Evolutionary conservation across 179 eudicot genomes (phyloP).

Genomic region (Drosera spatulata): DNA sequence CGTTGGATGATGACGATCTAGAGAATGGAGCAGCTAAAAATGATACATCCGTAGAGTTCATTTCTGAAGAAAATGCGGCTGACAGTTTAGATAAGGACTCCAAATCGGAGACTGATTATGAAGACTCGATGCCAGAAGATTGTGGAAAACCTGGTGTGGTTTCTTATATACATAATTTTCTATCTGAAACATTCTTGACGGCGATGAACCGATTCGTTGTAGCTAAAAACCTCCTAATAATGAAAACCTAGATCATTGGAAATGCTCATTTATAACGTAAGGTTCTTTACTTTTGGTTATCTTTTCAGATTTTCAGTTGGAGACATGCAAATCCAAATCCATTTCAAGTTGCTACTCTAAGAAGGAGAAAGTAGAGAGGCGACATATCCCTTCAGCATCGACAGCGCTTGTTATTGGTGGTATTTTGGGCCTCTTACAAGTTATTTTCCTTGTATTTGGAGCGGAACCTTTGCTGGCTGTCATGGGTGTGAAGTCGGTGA

Average conservation of each 20-base stretch:
- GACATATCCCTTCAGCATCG: slow-evolving; percentile 86
- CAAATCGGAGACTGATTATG: slow-evolving; percentile 5
- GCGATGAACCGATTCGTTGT: too few relatives aligned
- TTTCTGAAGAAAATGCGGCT: slow-evolving; percentile 17
- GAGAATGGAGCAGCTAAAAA: slow-evolving; percentile 13
- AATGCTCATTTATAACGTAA: too few relatives aligned
- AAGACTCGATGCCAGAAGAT: slow-evolving; percentile 17
- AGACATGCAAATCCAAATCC: slow-evolving; percentile 7
- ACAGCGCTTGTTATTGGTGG: slow-evolving; percentile 74
- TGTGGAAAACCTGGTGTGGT: slow-evolving; percentile 1
- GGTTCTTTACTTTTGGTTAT: too few relatives aligned
- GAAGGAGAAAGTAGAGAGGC: slow-evolving; percentile 17
- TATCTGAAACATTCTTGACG: too few relatives aligned
- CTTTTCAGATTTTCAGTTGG: background rate
- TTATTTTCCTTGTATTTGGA: slow-evolving; percentile 52
- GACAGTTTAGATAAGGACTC: slow-evolving; percentile 38
- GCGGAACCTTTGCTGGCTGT: slow-evolving; percentile 54
- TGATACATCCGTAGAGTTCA: slow-evolving; percentile 5
- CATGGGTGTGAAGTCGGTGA: slow-evolving; percentile 88
- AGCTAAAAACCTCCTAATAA: too few relatives aligned
- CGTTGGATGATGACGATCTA: slow-evolving; percentile 4
- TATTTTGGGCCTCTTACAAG: slow-evolving; percentile 74
- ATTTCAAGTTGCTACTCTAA: slow-evolving; percentile 1
- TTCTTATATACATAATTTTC: too few relatives aligned
- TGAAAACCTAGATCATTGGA: too few relatives aligned